Evolutionary conservation across 2,329 filamentous ascomycete species (phyloP), one percentile per base, ranked within the genome.

Genomic region (Scytalidium lignicola): DNA sequence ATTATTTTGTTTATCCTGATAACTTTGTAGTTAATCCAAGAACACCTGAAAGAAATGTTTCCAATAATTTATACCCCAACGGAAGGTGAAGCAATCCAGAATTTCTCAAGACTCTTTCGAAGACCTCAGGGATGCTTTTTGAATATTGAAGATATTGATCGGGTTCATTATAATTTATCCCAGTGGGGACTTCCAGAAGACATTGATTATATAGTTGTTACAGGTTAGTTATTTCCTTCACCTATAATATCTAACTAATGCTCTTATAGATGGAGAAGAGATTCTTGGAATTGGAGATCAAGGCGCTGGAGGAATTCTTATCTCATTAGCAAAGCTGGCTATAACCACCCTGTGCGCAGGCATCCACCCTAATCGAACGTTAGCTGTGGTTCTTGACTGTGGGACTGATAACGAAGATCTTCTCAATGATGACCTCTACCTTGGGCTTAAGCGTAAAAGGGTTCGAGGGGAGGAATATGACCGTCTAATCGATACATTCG

Each of bases 231-330:
- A 8, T 9, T 72, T 80, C 71, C 70, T 50, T 26, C 73, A 79
- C 3, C 32, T 13, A 18, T 22, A 13, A 40, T 23, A n/a, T 9
- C 2, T 29, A 12, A 15, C 57, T 64, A 20, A 67, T 43, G n/a
- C n/a, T 21, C 17, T 17, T 8, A 12, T 3, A 76, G 73, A 81
- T 55, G 79, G 79, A 6, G 78, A 83, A 54, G 74, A 90, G 69
- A 95, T 95, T 43, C 75, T 95, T 0, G 90, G 90, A 1, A 95
- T 95, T 51, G 90, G 90, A 1, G 90, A 95, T 61, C 90, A 95
- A 68, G 90, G 90, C 1, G 85, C 89, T 1, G 90, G 90, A 4
- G 89, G 85, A 2, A 86, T 95, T 46, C 73, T 95, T 37, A 95
- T 95, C 51, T 90, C 86, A 2, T 76, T 89, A 1, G 90, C 90